Percentiles rank a stretch among this genome's conserved stretches.
Evolutionary conservation across 164 flowering plant genomes (phyloP).

Genomic region (Vitis riparia): DNA sequence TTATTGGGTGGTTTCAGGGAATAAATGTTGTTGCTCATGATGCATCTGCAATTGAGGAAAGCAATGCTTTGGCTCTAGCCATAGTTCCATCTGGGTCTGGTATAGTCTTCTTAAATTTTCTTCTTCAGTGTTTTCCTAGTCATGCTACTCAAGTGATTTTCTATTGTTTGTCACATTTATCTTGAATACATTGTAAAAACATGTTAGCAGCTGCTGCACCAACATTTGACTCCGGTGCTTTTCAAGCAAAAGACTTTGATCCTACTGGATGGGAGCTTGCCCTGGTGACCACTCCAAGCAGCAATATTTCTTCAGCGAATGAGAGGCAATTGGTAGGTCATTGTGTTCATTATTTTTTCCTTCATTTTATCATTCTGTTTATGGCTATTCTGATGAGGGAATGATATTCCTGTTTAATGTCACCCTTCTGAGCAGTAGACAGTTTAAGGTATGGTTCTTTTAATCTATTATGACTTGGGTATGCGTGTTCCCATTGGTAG

Average conservation of each 20-base stretch:
- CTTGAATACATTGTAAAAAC: not conserved
- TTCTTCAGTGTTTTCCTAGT: not conserved
- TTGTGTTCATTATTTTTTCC: not conserved
- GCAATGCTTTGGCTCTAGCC: conserved; percentile 92
- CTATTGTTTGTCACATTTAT: conserved; percentile 1
- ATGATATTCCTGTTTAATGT: not conserved
- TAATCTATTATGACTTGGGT: no score
- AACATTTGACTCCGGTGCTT: conserved; percentile 34
- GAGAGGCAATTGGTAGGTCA: conserved; percentile 85
- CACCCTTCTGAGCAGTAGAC: no score
- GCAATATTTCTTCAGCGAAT: conserved; percentile 54
- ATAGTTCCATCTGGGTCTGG: conserved; percentile 65
- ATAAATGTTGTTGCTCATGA: conserved; percentile 43
- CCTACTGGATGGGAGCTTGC: conserved; percentile 99
- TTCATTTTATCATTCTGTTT: not conserved
- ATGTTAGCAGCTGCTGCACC: conserved; percentile 47
- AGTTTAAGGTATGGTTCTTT: conserved; percentile 28
- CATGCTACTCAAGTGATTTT: not conserved
- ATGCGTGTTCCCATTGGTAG: no score
- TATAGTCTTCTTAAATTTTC: conserved; percentile 15
- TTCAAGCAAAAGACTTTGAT: conserved; percentile 63
- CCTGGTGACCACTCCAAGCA: conserved; percentile 84
- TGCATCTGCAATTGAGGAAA: conserved; percentile 83
- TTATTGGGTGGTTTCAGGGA: conserved; percentile 45
- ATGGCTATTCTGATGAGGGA: not conserved